Percentiles rank a stretch among this genome's conserved stretches.
Conservation (phyloP, 179 eudicot genomes). For the Nepenthes alata region DNA sequence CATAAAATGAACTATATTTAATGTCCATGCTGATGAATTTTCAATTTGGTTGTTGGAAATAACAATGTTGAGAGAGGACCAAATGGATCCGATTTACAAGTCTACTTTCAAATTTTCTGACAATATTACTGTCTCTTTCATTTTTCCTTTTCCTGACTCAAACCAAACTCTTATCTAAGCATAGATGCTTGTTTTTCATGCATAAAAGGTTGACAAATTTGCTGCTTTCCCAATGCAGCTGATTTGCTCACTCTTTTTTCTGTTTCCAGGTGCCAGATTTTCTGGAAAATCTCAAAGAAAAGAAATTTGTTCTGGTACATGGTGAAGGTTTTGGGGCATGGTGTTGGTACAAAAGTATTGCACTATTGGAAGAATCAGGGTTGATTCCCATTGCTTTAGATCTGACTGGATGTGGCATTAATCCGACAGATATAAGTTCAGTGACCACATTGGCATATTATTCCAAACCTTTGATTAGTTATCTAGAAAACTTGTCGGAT, state of each 20-base stretch:
- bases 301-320: constrained; percentile 59
- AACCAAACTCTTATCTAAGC: too few species aligned
- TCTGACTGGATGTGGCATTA: constrained; percentile 82
- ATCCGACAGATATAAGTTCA: constrained; percentile 49
- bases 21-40: too few species aligned
- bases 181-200: too few species aligned
- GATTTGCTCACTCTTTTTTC: constrained; percentile 1
- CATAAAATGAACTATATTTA: too few species aligned
- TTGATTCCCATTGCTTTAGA: constrained; percentile 67
- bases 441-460: constrained; percentile 53
- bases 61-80: too few species aligned
- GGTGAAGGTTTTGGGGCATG: constrained; percentile 99
- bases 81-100: too few species aligned
- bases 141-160: too few species aligned
- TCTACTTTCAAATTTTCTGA: too few species aligned
- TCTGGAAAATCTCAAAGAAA: constrained; percentile 59
- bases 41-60: too few species aligned
- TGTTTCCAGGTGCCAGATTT: constrained; percentile 44
- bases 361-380: constrained; percentile 74
- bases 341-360: constrained; percentile 98
- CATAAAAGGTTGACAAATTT: background rate
- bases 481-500: constrained; percentile 43
- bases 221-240: background rate
- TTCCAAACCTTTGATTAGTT: constrained; percentile 62
- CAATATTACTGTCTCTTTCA: too few species aligned